Evolutionary conservation across 2,329 filamentous ascomycete species (phyloP).

Genomic region (Arthrobotrys megalospora): DNA sequence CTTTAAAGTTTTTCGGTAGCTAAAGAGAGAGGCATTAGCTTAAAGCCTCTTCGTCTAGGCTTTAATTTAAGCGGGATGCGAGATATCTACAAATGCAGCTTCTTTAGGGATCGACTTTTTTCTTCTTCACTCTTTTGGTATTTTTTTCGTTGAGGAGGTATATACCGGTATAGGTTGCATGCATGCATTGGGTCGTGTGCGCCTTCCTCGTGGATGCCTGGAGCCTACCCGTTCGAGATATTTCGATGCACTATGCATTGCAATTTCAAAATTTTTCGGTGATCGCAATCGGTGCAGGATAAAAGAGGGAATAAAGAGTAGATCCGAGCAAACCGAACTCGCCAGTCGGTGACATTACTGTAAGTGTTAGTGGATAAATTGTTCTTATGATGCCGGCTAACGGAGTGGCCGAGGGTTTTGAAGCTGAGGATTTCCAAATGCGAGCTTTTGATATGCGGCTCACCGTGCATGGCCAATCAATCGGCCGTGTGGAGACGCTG

Average conservation of each 20-base stretch:
- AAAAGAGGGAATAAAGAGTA: not conserved
- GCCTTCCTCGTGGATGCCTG: conserved; percentile 42
- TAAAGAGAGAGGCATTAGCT: not conserved
- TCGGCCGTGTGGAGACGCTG: conserved; percentile 24
- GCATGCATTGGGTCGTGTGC: conserved; percentile 24
- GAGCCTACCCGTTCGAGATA: conserved; percentile 18
- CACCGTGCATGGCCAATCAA: conserved; percentile 7
- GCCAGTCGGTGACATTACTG: not conserved
- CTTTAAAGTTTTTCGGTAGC: conserved; percentile 14
- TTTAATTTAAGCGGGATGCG: conserved; percentile 11
- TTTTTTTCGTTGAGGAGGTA: conserved; percentile 3
- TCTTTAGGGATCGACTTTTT: not conserved
- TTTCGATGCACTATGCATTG: conserved; percentile 2
- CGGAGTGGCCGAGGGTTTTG: not conserved
- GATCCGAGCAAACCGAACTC: conserved; percentile 18
- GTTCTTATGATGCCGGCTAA: not conserved
- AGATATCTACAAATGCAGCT: conserved; percentile 5
- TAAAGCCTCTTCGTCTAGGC: conserved; percentile 7
- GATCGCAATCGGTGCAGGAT: conserved; percentile 8
- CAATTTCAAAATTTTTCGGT: not conserved
- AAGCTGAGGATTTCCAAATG: not conserved
- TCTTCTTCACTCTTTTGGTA: not conserved
- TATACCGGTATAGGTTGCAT: too few species aligned
- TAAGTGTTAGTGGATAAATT: not conserved
- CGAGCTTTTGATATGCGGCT: not conserved